Percentiles rank a stretch among this genome's conserved stretches.
These are phyloP conservation scores for Miscanthus lutarioriparius DNA, from an alignment of 176 grass and related monocot genomes.

Conservation along the genomic window DNA sequence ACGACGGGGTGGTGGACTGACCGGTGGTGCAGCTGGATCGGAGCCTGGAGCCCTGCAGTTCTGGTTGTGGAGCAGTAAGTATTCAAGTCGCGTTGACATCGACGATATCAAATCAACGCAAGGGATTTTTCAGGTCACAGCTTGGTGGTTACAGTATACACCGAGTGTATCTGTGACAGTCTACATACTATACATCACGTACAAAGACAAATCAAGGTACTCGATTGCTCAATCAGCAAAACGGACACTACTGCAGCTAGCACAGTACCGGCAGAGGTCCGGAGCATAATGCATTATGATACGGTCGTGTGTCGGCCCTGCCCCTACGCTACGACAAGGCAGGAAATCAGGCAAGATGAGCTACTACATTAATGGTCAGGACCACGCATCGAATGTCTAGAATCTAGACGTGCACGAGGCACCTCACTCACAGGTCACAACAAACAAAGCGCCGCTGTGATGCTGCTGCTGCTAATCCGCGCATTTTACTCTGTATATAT, in stretches of 20 bases:
- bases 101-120: not conserved
- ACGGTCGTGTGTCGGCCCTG: not conserved
- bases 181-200: not conserved
- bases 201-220: not conserved
- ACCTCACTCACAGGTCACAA: not conserved
- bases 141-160: too few species aligned
- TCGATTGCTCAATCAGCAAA: not conserved
- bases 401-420: constrained; percentile 29
- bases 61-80: not conserved
- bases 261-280: not conserved
- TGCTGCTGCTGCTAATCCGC: not conserved
- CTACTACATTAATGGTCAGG: not conserved
- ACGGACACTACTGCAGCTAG: not conserved
- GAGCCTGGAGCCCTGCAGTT: not conserved
- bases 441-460: not conserved
- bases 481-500: not conserved
- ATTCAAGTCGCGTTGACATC: not conserved
- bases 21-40: not conserved
- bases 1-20: not conserved
- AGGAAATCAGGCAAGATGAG: constrained; percentile 18
- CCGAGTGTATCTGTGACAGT: too few species aligned
- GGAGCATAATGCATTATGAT: not conserved
- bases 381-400: constrained; percentile 1
- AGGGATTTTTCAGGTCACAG: too few species aligned
- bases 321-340: not conserved